Evolutionary conservation across 1,284 basidiomycete species (phyloP), one percentile per base, ranked within the genome.

Genomic region (Microbotryum violaceum): DNA sequence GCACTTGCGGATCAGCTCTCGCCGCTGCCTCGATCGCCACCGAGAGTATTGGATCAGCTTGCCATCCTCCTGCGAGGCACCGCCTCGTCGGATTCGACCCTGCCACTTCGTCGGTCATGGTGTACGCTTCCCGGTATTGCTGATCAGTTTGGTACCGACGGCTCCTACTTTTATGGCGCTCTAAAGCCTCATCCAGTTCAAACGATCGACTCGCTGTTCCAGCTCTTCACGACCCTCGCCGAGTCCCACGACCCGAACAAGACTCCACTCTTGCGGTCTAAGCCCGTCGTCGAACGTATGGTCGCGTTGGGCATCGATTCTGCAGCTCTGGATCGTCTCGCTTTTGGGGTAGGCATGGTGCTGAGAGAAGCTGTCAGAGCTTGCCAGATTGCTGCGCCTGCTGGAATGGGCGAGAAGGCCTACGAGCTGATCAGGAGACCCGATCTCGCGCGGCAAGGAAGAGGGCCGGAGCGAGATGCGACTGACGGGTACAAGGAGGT

Each of bases 321-420:
- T 4, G 79, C 78, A 65, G 85, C 68, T 71, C 83, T 76, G 74
- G 81, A 69, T 70, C 67, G 72, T 25, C 62, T 81, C 3, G 84
- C 89, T 1, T 74, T 89, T 7, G 88, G 88, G 0, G 76, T 94
- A 20, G 83, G 86, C 2, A 78, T 89, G 9, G 91, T 92, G 0
- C 77, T 97, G 6, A 78, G 85, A 57, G 93, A 97, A 74, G 88
- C 88, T 6, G 78, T 89, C 27, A 78, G 90, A 57, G 85, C 85
- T 12, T 89, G 87, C 69, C 91, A 93, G 70, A 75, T 87, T 16
- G 81, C 83, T 0, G 89, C 92, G 1, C 84, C 85, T 0, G 78
- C 79, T 7, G 81, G 85, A 61, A 91, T 88, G 87, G 79, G 83
- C 0, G 72, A 82, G 8, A 80, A 80, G 9, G 84, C 86, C 49